These are phyloP conservation scores for Tetrapisispora nanseiensis DNA, from an alignment of 805 yeast genomes.

Conservation along the genomic window DNA sequence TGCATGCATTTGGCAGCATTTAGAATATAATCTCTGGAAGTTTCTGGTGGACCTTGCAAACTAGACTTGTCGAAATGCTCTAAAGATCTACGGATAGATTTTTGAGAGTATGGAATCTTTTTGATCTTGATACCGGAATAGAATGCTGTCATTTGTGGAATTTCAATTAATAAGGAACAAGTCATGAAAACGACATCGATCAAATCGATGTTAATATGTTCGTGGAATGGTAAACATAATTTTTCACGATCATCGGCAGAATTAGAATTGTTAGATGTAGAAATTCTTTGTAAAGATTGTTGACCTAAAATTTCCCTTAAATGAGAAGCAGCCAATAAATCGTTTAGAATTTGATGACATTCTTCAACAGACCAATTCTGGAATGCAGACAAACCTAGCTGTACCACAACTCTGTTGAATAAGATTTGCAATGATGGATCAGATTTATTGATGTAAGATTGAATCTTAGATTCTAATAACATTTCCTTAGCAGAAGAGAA, in stretches of 20 bases:
- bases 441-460: constrained; percentile 70
- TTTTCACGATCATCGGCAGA: constrained; percentile 34
- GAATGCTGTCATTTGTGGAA: constrained; percentile 78
- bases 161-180: constrained; percentile 77
- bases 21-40: constrained; percentile 85
- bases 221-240: constrained; percentile 90
- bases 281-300: constrained; percentile 62
- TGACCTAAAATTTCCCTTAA: constrained; percentile 91
- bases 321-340: constrained; percentile 76
- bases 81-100: constrained; percentile 81
- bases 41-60: constrained; percentile 96
- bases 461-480: constrained; percentile 77
- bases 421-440: constrained; percentile 83
- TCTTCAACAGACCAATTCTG: constrained; percentile 78
- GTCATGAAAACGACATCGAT: constrained; percentile 92
- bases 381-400: constrained; percentile 93
- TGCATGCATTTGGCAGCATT: constrained; percentile 85
- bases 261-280: constrained; percentile 33
- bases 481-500: constrained; percentile 81
- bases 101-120: constrained; percentile 46
- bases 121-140: constrained; percentile 52
- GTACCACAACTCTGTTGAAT: constrained; percentile 92
- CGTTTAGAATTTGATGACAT: constrained; percentile 77
- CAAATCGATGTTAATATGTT: constrained; percentile 93
- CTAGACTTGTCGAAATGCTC: constrained; percentile 91